These are phyloP conservation scores for Fennellomyces sp. DNA, from an alignment of 371 early-diverging fungal species.

Conservation along the genomic window DNA sequence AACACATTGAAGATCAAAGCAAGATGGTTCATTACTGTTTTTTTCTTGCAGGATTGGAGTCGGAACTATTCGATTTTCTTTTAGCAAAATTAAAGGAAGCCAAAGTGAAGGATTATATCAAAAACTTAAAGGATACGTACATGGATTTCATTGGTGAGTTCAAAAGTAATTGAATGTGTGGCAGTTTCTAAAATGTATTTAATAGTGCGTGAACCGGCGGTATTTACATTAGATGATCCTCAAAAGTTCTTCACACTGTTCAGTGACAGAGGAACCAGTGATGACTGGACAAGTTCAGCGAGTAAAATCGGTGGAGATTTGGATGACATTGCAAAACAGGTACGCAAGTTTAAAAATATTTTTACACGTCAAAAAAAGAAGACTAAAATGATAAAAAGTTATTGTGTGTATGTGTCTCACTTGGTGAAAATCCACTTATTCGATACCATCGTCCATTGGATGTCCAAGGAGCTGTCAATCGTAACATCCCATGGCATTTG, in stretches of 20 bases:
- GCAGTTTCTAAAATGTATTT: neutral
- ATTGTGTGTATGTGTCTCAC: constrained; percentile 72
- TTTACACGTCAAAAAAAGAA: neutral
- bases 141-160: constrained; percentile 66
- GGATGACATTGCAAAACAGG: constrained; percentile 70
- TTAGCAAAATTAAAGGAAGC: constrained; percentile 57
- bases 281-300: constrained; percentile 32
- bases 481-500: constrained; percentile 50
- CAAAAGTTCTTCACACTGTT: constrained; percentile 65
- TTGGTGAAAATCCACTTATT: constrained; percentile 88
- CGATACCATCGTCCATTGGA: constrained; percentile 81
- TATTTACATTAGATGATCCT: constrained; percentile 79
- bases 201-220: constrained; percentile 79
- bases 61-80: constrained; percentile 65
- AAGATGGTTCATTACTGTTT: neutral
- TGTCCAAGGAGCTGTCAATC: constrained; percentile 68
- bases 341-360: constrained; percentile 22
- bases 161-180: constrained; percentile 8
- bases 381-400: constrained; percentile 34
- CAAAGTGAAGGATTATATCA: constrained; percentile 59
- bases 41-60: constrained; percentile 58
- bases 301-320: constrained; percentile 62
- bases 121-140: constrained; percentile 76
- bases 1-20: neutral
- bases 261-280: constrained; percentile 25